phyloP scores from a whole-genome alignment of 441 rosid species.

The Erysimum cheiri region DNA sequence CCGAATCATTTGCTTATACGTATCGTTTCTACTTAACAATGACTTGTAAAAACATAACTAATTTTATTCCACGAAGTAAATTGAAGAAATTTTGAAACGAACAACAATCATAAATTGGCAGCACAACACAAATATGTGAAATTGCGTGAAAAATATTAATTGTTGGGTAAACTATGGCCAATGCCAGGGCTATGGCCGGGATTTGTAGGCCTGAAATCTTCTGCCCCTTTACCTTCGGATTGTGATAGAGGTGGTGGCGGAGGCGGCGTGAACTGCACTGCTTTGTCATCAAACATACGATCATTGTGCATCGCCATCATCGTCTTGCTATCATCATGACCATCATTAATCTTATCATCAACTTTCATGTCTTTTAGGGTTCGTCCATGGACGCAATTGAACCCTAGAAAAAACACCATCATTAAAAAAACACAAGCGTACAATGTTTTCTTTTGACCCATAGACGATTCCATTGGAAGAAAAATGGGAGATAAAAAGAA shows the following conservation, averaged over 20 bases:
- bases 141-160: conserved; percentile 28
- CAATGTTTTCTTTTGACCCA: conserved; percentile 46
- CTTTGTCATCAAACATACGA: not conserved
- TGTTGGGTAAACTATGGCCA: conserved; percentile 40
- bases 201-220: conserved; percentile 53
- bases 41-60: conserved; percentile 10
- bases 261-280: conserved; percentile 20
- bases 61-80: conserved; percentile 29
- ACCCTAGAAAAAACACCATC: conserved; percentile 34
- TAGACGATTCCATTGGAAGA: conserved; percentile 33
- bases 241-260: conserved; percentile 19
- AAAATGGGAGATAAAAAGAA: conserved; percentile 32
- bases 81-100: not conserved
- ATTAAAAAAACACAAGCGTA: conserved; percentile 27
- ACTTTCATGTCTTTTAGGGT: conserved; percentile 29
- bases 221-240: conserved; percentile 30
- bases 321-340: conserved; percentile 20
- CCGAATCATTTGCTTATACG: conserved; percentile 13
- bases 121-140: conserved; percentile 21
- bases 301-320: conserved; percentile 5
- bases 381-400: conserved; percentile 41
- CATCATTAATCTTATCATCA: conserved; percentile 18
- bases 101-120: conserved; percentile 19
- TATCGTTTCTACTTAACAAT: conserved; percentile 20
- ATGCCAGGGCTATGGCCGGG: conserved; percentile 53